phyloP scores from a whole-genome alignment of 1,284 basidiomycete species.

The Phylloboletellus chloephorus region DNA sequence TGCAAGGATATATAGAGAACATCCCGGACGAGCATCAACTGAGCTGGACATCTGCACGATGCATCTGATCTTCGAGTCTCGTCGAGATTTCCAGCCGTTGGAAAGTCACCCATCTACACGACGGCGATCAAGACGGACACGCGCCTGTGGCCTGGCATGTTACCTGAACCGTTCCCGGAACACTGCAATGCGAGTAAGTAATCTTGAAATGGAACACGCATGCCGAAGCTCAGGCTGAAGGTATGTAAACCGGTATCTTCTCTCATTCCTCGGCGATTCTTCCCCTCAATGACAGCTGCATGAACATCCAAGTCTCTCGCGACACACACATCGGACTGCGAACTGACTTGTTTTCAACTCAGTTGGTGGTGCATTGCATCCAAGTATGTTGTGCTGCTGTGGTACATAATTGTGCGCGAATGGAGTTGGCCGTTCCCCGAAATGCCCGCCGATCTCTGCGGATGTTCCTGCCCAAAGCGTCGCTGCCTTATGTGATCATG shows the following conservation, averaged over 20 bases:
- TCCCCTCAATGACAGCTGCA: conserved; percentile 17
- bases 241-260: conserved; percentile 11
- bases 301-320: not conserved
- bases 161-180: conserved; percentile 7
- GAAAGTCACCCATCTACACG: conserved; percentile 6
- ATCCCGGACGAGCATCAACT: not conserved
- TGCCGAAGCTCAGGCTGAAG: conserved; percentile 6
- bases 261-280: conserved; percentile 9
- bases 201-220: conserved; percentile 13
- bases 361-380: not conserved
- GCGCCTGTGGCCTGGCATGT: conserved; percentile 13
- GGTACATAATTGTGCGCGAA: conserved; percentile 5
- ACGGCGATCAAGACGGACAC: conserved; percentile 29
- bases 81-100: conserved; percentile 9
- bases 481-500: conserved; percentile 6
- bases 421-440: conserved; percentile 6
- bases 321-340: not conserved
- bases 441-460: conserved; percentile 7
- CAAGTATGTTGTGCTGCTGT: not conserved
- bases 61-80: conserved; percentile 6
- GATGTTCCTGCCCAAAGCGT: conserved; percentile 4
- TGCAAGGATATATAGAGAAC: not conserved
- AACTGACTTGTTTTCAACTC: not conserved
- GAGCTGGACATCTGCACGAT: not conserved
- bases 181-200: conserved; percentile 3